Conservation (phyloP, 768 basidiomycete species). For the Chiua virens region DNA sequence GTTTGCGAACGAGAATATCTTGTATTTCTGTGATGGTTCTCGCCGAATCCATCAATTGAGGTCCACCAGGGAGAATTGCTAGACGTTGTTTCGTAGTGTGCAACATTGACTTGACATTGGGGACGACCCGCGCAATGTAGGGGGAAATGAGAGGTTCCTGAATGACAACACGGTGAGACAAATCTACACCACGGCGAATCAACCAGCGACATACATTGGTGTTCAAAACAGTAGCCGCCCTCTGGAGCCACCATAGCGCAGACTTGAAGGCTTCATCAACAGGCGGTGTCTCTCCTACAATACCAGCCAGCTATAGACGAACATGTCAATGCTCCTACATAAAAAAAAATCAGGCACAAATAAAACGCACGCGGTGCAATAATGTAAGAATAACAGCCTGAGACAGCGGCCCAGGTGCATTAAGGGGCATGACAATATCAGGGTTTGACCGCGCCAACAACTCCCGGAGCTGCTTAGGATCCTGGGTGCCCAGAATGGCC, state of each 20-base stretch:
- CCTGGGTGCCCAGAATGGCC: slow-evolving; percentile 73
- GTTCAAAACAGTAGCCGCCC: slow-evolving; percentile 66
- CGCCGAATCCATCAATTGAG: slow-evolving; percentile 64
- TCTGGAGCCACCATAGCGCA: slow-evolving; percentile 85
- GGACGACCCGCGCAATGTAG: slow-evolving; percentile 78
- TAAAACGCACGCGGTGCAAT: slow-evolving; percentile 68
- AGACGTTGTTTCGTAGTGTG: slow-evolving; percentile 80
- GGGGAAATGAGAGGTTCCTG: slow-evolving; percentile 81
- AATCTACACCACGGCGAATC: background rate
- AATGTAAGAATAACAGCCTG: slow-evolving; percentile 84
- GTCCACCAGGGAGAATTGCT: slow-evolving; percentile 71
- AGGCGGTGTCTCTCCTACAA: slow-evolving; percentile 74
- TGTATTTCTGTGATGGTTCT: slow-evolving; percentile 74
- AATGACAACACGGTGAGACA: background rate
- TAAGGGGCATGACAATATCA: slow-evolving; percentile 77
- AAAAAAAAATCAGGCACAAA: slow-evolving; percentile 3
- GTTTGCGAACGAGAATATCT: slow-evolving; percentile 58
- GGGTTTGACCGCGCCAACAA: slow-evolving; percentile 73
- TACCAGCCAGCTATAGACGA: slow-evolving; percentile 60
- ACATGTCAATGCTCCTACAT: background rate
- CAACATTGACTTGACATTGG: slow-evolving; percentile 73
- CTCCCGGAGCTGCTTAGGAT: slow-evolving; percentile 70
- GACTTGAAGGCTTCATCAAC: slow-evolving; percentile 80
- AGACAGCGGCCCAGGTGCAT: slow-evolving; percentile 66
- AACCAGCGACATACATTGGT: slow-evolving; percentile 53